Evolutionary conservation across 371 early-diverging fungal genomes (phyloP), one percentile per base, ranked within the genome.

Genomic region (Mortierella sp.): DNA sequence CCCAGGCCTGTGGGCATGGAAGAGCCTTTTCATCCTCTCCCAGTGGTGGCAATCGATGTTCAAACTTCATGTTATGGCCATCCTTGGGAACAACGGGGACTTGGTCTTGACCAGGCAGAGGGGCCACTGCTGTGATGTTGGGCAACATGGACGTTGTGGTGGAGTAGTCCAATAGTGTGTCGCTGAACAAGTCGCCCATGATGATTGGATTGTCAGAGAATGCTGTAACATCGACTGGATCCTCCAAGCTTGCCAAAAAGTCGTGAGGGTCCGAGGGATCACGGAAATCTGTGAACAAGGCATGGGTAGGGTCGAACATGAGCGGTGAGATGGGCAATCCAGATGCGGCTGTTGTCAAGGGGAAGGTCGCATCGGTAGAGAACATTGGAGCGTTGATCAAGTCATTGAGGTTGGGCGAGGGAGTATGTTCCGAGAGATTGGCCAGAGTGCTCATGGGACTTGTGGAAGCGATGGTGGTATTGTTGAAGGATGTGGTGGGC

Each of bases 1-100:
- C 78, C 85, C 85, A 86, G 12, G 76, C 81, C 28, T 82, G 66
- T 27, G 77, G 65, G 37, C 69, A 76, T 22, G 77, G 69, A n/a
- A 69, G 57, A 3, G 77, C 77, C 52, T 57, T 51, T 54, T 76
- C 77, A 27, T 64, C 45, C 52, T 68, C 69, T 0, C 22, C 69
- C 22, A 76, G 27, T 21, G 61, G 50, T 27, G 57, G 65, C 46
- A 76, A 37, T 16, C 3, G 2, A 12, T 31, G 55, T 13, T 67
- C 56, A n/a, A n/a, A n/a, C n/a, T n/a, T n/a, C n/a, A n/a, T n/a
- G n/a, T n/a, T 34, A 4, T 34, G 34, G 10, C 7, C 34, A 10
- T 34, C 34, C 34, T 34, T 10, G 10, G 34, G 34, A 34, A 34
- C 34, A 34, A 34, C 34, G 34, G 34, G 34, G 7, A 34, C 34